phyloP scores from a whole-genome alignment of 2,329 filamentous ascomycete species.

The Fusarium ramigenum region DNA sequence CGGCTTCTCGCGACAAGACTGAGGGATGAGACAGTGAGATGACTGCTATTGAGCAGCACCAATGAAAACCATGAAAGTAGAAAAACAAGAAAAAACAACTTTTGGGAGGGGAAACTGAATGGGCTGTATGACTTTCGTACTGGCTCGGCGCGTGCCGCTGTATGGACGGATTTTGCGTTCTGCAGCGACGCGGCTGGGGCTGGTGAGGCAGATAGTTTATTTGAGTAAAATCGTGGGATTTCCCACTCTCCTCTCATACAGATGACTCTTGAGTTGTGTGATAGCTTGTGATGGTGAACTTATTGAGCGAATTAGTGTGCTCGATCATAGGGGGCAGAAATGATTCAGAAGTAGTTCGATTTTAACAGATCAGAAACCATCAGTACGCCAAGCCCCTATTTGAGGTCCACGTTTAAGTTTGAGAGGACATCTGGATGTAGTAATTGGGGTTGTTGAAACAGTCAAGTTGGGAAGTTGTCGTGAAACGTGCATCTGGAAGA shows the following conservation, averaged over 20 bases:
- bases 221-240: slow-evolving; percentile 40
- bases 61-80: slow-evolving; percentile 33
- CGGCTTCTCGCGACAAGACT: slow-evolving; percentile 23
- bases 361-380: background rate
- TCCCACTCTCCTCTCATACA: slow-evolving; percentile 35
- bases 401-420: background rate
- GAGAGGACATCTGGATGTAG: background rate
- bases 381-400: background rate
- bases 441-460: background rate
- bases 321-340: background rate
- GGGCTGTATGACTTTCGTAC: slow-evolving; percentile 38
- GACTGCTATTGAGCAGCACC: slow-evolving; percentile 25
- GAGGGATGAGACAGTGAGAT: slow-evolving; percentile 12
- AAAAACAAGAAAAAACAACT: slow-evolving; percentile 41
- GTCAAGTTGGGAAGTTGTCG: background rate
- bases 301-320: background rate
- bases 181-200: slow-evolving; percentile 22
- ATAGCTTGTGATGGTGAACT: background rate
- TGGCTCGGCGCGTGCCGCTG: slow-evolving; percentile 26
- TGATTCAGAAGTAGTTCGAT: background rate
- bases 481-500: slow-evolving; percentile 1
- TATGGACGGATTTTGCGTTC: slow-evolving; percentile 8
- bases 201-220: slow-evolving; percentile 40
- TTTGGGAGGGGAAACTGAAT: slow-evolving; percentile 41
- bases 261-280: background rate